Percentiles rank a stretch among this genome's conserved stretches.
Conservation (phyloP, 257 asterid genomes). For the Nicotiana obtusifolia region DNA sequence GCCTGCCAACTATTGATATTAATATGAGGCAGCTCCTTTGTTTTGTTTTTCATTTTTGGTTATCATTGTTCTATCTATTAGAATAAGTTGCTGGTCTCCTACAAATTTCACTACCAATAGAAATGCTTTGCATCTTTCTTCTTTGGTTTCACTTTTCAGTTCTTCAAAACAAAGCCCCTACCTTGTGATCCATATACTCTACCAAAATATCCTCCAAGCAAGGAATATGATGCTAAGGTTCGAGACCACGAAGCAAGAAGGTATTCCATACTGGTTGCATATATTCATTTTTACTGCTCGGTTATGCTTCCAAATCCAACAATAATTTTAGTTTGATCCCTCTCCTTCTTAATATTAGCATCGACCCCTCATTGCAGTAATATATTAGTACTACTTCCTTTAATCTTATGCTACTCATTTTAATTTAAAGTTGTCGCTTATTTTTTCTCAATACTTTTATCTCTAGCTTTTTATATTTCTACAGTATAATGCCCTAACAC, state of each 20-base stretch:
- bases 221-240: conserved; percentile 41
- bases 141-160: conserved; percentile 25
- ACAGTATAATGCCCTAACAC: not conserved
- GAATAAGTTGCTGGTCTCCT: not conserved
- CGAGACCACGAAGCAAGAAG: conserved; percentile 46
- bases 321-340: not conserved
- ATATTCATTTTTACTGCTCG: not conserved
- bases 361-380: not conserved
- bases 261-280: conserved; percentile 10
- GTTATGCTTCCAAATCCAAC: not conserved
- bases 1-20: not conserved
- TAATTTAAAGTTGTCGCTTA: not conserved
- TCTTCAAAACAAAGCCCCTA: conserved; percentile 39
- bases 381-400: not conserved
- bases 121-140: not conserved
- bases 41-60: not conserved
- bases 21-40: not conserved
- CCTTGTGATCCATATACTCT: conserved; percentile 47
- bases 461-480: not conserved
- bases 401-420: not conserved
- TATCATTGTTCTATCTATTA: not conserved
- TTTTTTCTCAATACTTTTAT: not conserved
- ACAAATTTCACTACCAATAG: not conserved
- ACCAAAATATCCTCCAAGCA: conserved; percentile 51
- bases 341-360: not conserved